Base-by-base conservation (phyloP, 1,139 yeast species). In the Blastobotrys apis region DNA sequence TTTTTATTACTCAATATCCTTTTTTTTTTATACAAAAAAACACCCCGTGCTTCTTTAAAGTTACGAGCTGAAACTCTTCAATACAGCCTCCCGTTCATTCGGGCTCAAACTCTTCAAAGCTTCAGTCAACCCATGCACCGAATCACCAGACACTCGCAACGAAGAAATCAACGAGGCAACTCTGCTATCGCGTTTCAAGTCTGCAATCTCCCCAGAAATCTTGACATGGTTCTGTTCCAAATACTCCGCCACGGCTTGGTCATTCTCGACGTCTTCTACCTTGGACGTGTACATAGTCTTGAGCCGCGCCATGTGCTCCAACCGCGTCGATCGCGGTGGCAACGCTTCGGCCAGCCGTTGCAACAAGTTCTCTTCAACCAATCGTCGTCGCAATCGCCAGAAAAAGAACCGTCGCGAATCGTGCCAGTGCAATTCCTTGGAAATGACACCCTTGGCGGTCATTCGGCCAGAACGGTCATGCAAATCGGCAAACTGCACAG, bases 341-440 rank as follows among this genome's bases (percentile, higher is more conserved):
- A 84, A 65, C 52, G 80, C 82, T 49, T 77, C 81, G 45, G 80
- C 79, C 58, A 90, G 78, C 61, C 85, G 77, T 66, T 78, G 81
- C 65, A 87, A 73, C 60, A 90, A 74, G 67, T 87, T 86, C 66
- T 87, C 95, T 71, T 92, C 97, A 65, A 85, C 83, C 68, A 94
- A 74, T 70, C 97, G 86, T 71, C 98, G 84, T 72, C 97, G 87
- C 54, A 87, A 78, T 70, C 99, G 82, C 98, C 98, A 92, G 92
- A 87, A 92, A 80, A 92, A 94, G 79, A 78, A 85, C 61, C 97
- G 80, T 74, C 98, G 86, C 27, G 97, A 79, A 45, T 88, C 76
- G 38, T 68, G 68, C 97, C 97, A 90, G 59, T 84, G 80, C 47
- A 92, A 69, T 58, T 88, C 94, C 66, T 83, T 82, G 57, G 84